phyloP scores from a whole-genome alignment of 2,329 filamentous ascomycete species.

The Cercospora beticola region DNA sequence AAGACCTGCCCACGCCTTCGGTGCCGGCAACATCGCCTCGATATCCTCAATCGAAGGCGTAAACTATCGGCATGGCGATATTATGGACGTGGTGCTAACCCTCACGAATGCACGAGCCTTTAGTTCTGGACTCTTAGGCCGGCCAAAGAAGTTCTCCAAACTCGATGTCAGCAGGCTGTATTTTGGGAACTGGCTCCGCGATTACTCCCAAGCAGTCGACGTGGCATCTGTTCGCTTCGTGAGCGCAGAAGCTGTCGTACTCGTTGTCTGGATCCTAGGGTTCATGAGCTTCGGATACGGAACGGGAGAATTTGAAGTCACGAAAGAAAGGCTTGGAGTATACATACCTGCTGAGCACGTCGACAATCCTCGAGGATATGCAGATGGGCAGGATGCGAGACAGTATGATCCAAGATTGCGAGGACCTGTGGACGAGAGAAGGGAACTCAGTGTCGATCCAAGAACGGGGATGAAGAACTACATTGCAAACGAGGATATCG shows the following conservation, averaged over 20 bases:
- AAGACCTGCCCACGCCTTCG: constrained; percentile 41
- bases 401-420: constrained; percentile 79
- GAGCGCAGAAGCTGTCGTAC: constrained; percentile 84
- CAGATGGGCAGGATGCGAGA: constrained; percentile 81
- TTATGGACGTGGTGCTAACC: constrained; percentile 55
- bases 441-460: constrained; percentile 76
- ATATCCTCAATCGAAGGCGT: constrained; percentile 59
- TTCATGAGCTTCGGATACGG: constrained; percentile 87
- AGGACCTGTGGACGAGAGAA: constrained; percentile 68
- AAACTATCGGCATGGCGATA: constrained; percentile 56
- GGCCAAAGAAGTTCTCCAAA: constrained; percentile 77
- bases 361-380: constrained; percentile 71
- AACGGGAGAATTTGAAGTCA: constrained; percentile 82
- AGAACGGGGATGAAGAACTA: constrained; percentile 72
- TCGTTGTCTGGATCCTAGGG: constrained; percentile 82
- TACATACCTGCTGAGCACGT: constrained; percentile 58
- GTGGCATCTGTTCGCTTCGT: constrained; percentile 89
- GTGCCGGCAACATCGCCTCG: constrained; percentile 80
- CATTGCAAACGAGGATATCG: constrained; percentile 78
- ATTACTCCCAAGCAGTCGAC: constrained; percentile 93
- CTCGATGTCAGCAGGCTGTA: constrained; percentile 80
- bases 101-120: constrained; percentile 57
- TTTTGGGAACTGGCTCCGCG: constrained; percentile 92
- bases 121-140: constrained; percentile 45
- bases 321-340: constrained; percentile 72